phyloP scores from a whole-genome alignment of 495 filamentous ascomycete species.

The Physcia stellaris region DNA sequence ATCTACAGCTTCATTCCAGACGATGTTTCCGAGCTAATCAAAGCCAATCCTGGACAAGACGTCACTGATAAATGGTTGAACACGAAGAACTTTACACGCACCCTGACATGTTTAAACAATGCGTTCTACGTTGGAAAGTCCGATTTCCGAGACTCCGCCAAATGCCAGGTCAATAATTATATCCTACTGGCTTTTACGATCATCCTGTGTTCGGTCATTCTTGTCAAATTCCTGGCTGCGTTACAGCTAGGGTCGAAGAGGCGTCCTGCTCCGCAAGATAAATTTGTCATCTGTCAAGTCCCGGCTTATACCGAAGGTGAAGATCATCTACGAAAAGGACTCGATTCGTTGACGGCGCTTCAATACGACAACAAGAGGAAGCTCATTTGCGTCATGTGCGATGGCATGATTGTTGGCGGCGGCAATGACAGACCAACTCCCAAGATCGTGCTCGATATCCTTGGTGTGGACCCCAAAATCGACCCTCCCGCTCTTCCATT shows the following conservation, averaged over 20 bases:
- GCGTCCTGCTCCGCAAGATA: slow-evolving; percentile 81
- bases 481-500: slow-evolving; percentile 89
- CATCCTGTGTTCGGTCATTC: slow-evolving; percentile 64
- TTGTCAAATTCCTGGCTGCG: slow-evolving; percentile 84
- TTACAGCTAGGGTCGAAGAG: slow-evolving; percentile 88
- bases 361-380: slow-evolving; percentile 97
- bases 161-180: slow-evolving; percentile 84
- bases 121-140: slow-evolving; percentile 69
- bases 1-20: slow-evolving; percentile 56
- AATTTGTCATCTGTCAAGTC: slow-evolving; percentile 97
- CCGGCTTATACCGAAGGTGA: slow-evolving; percentile 97
- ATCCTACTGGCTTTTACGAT: slow-evolving; percentile 77
- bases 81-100: slow-evolving; percentile 37
- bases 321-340: slow-evolving; percentile 77
- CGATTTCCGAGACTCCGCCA: slow-evolving; percentile 66
- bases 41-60: slow-evolving; percentile 63
- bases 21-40: slow-evolving; percentile 48
- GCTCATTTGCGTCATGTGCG: slow-evolving; percentile 84
- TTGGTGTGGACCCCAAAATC: slow-evolving; percentile 92
- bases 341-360: slow-evolving; percentile 87
- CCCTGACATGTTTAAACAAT: slow-evolving; percentile 66
- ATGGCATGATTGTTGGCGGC: slow-evolving; percentile 90
- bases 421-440: slow-evolving; percentile 95
- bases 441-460: slow-evolving; percentile 92
- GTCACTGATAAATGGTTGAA: slow-evolving; percentile 51